Base-by-base conservation (phyloP, 2,329 filamentous ascomycete genomes). In the Diaporthe sp. region DNA sequence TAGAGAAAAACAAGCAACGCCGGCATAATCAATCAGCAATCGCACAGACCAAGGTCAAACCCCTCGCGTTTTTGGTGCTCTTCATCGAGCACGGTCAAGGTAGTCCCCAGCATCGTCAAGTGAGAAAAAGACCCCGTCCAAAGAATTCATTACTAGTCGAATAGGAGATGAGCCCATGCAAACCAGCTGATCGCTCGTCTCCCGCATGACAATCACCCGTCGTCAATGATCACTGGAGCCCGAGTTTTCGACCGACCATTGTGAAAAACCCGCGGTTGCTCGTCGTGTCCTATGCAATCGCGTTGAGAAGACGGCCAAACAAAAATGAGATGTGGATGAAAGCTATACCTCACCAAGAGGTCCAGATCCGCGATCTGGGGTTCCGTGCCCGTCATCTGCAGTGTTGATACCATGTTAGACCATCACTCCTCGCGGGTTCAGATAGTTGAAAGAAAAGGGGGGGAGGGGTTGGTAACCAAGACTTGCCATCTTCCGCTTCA, bases 401-500 rank as follows among this genome's bases (percentile, higher is more conserved):
- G 12, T 53, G 22, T 49, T 42, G 1, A 22, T 15, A 12, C 8
- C 22, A 10, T 44, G 51, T 76, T 73, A 76, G 73, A 71, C 71
- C 8, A 58, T 57, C 4, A 1, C 15, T 47, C 57, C 15, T 55
- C 31, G 20, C 20, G 71, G 12, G 17, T 37, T 15, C 37, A 47
- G 7, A 65, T 15, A 60, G 2, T 28, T 34, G 37, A 65, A 20
- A 70, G 22, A 7, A 53, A 28, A 53, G 12, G 12, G 42, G 63
- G 37, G 39, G 70, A 17, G 44, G 55, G 51, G 44, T 17, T 31
- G n/a, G 51, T 73, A n/a, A 71, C 67, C 73, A 39, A 71, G 53
- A 72, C 72, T 76, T 76, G 73, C 75, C 70, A 73, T 70, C 61
- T 75, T 71, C 65, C 55, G 71, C 57, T 73, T 76, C 75, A 76